phyloP scores from a whole-genome alignment of 2,329 filamentous ascomycete genomes.

The Fusarium ramigenum region DNA sequence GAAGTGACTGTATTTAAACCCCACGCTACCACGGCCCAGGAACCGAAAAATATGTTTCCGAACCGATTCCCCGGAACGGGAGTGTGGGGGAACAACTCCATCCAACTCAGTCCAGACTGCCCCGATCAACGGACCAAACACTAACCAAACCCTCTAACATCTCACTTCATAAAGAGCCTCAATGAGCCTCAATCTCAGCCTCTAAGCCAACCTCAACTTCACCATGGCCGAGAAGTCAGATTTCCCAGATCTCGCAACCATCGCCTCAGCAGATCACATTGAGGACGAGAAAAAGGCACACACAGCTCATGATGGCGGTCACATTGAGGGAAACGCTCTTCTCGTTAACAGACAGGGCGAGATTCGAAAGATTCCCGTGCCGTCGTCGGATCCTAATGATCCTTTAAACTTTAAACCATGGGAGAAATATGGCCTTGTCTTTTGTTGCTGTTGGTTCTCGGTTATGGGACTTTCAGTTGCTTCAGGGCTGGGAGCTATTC shows the following conservation, averaged over 20 bases:
- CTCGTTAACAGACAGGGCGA: not conserved
- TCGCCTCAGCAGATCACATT: not conserved
- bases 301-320: not conserved
- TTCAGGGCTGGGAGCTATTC: not conserved
- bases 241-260: not conserved
- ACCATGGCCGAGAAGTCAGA: not conserved
- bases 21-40: not conserved
- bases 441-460: constrained; percentile 14
- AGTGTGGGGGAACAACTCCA: too few species aligned
- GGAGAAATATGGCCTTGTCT: constrained; percentile 16
- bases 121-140: not conserved
- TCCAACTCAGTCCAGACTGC: too few species aligned
- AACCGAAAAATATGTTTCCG: not conserved
- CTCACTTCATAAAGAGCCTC: not conserved
- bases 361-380: constrained; percentile 11
- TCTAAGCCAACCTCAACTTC: not conserved
- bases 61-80: not conserved
- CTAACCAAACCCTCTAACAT: not conserved
- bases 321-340: constrained; percentile 12
- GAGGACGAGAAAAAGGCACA: not conserved
- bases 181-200: not conserved
- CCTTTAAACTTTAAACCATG: constrained; percentile 3
- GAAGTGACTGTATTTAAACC: not conserved
- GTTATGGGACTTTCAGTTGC: not conserved
- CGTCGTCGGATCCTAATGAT: constrained; percentile 8